These are phyloP conservation scores for Ustilago cynodontis DNA, from an alignment of 1,284 basidiomycete genomes.

Conservation along the genomic window DNA sequence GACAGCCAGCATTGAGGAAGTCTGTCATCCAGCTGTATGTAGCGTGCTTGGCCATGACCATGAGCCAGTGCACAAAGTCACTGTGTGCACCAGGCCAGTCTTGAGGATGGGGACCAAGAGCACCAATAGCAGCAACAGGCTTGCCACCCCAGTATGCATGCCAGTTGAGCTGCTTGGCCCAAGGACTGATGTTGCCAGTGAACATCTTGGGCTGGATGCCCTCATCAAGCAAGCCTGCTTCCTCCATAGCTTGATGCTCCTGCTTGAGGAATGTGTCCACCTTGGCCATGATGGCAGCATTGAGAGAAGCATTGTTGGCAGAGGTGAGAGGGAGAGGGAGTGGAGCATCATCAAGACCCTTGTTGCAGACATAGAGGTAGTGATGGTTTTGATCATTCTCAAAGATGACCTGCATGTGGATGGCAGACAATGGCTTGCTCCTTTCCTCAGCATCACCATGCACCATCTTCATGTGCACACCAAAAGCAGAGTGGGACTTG, in stretches of 20 bases:
- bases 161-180: slow-evolving; percentile 1
- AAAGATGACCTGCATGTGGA: neutral
- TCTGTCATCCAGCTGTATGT: neutral
- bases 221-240: neutral
- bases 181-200: slow-evolving; percentile 7
- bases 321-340: slow-evolving; percentile 1
- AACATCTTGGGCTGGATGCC: slow-evolving; percentile 7
- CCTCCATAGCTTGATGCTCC: neutral
- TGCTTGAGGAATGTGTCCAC: slow-evolving; percentile 3
- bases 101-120: neutral
- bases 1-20: slow-evolving; percentile 1
- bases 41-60: neutral
- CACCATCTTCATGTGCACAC: neutral
- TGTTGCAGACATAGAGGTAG: slow-evolving; percentile 7
- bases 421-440: neutral
- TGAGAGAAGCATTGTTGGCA: neutral
- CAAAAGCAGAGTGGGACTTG: neutral
- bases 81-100: neutral
- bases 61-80: neutral
- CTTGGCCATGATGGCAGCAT: neutral
- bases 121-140: slow-evolving; percentile 4
- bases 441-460: neutral
- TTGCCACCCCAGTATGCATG: slow-evolving; percentile 6
- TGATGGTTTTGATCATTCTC: neutral
- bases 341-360: neutral